Evolutionary conservation across 2,329 filamentous ascomycete genomes (phyloP).

Genomic region (Paecilomyces formosus): DNA sequence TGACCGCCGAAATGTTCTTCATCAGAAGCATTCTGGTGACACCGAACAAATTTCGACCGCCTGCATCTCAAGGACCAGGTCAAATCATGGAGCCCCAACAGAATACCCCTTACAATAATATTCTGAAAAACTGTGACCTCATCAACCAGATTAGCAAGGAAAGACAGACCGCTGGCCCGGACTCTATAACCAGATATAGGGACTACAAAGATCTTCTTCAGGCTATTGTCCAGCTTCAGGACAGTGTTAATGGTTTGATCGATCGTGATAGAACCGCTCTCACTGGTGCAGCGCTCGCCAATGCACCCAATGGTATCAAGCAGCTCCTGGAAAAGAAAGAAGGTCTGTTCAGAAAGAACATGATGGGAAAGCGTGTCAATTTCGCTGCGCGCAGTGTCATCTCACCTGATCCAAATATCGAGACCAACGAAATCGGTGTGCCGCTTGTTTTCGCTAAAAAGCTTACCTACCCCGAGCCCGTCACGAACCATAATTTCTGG

Average conservation of each 20-base stretch:
- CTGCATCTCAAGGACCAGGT: conserved; percentile 70
- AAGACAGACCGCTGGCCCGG: conserved; percentile 46
- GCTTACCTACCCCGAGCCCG: conserved; percentile 91
- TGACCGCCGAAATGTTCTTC: conserved; percentile 92
- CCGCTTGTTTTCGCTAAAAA: conserved; percentile 97
- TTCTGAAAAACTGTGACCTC: conserved; percentile 66
- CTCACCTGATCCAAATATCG: conserved; percentile 95
- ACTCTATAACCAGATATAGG: conserved; percentile 43
- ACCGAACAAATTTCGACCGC: conserved; percentile 84
- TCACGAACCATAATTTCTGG: conserved; percentile 94
- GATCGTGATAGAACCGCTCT: conserved; percentile 82
- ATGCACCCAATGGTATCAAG: conserved; percentile 90
- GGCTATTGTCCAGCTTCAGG: conserved; percentile 76
- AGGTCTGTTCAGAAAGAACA: conserved; percentile 95
- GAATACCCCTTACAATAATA: conserved; percentile 79
- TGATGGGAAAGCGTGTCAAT: conserved; percentile 99
- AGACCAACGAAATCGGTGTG: conserved; percentile 97
- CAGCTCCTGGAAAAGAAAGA: conserved; percentile 98
- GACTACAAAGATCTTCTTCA: conserved; percentile 72
- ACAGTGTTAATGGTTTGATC: conserved; percentile 84
- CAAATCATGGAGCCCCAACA: conserved; percentile 82
- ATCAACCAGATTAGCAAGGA: conserved; percentile 69
- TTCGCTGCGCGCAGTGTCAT: conserved; percentile 97
- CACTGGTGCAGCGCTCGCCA: conserved; percentile 66
- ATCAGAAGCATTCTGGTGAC: conserved; percentile 78